A percentile compares a stretch with the other conserved stretches of the same genome.
These are phyloP conservation scores for Mycena amicta DNA, from an alignment of 768 basidiomycete genomes.

Conservation along the genomic window DNA sequence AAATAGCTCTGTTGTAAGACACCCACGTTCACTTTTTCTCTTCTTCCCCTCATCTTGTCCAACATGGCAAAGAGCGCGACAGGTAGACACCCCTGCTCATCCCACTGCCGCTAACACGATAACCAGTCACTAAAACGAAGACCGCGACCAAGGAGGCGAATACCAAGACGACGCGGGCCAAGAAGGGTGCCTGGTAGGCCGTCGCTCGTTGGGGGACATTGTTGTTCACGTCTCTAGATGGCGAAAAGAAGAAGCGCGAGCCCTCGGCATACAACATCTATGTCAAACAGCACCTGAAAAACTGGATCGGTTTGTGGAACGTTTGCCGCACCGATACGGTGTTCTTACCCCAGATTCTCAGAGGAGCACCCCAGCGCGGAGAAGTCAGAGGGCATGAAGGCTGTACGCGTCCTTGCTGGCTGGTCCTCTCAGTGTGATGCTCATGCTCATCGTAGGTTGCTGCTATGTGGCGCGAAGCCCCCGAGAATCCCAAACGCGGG, in stretches of 20 bases:
- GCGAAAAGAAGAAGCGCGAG: conserved; percentile 7
- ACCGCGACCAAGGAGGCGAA: neutral
- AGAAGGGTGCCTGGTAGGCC: neutral
- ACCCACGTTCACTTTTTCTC: neutral
- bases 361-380: neutral
- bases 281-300: neutral
- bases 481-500: conserved; percentile 11
- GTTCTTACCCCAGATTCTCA: no score
- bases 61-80: neutral
- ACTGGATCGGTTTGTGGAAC: no score
- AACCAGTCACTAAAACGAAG: neutral
- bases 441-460: neutral
- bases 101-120: neutral
- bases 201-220: neutral
- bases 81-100: neutral
- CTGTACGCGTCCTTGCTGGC: neutral
- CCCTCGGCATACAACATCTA: conserved; percentile 7
- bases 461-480: conserved; percentile 2
- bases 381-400: neutral
- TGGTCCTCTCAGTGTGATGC: neutral
- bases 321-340: no score
- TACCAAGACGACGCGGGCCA: neutral
- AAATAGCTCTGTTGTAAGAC: no score
- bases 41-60: neutral
- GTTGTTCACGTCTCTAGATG: neutral